Percentiles rank a stretch among this genome's conserved stretches.
These are phyloP conservation scores for Chytriomyces sp. DNA, from an alignment of 192 early-diverging fungal species.

Conservation along the genomic window DNA sequence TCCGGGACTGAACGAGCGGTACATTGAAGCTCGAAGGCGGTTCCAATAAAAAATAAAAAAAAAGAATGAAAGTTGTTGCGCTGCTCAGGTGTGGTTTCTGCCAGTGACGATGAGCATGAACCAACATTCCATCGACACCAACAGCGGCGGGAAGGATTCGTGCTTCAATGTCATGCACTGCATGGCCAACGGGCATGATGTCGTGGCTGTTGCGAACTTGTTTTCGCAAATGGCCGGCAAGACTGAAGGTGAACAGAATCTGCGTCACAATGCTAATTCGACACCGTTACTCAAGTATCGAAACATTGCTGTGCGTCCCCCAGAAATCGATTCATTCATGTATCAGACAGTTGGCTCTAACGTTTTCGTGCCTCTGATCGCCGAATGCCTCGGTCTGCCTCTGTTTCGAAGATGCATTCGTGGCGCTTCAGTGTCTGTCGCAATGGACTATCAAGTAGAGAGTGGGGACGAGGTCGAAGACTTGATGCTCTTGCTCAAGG, in stretches of 20 bases:
- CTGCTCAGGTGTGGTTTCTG: slow-evolving; percentile 37
- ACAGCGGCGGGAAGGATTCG: slow-evolving; percentile 96
- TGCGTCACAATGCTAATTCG: not conserved
- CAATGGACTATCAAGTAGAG: slow-evolving; percentile 70
- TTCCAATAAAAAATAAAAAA: not conserved
- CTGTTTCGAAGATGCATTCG: slow-evolving; percentile 77
- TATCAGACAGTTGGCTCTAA: slow-evolving; percentile 94
- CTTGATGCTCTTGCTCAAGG: slow-evolving; percentile 72
- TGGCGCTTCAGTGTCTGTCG: slow-evolving; percentile 70
- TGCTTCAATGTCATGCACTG: slow-evolving; percentile 96
- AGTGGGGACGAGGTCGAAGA: slow-evolving; percentile 94
- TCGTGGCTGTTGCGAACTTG: slow-evolving; percentile 92
- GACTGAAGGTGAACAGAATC: slow-evolving; percentile 59
- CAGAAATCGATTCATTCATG: slow-evolving; percentile 94
- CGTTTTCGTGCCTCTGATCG: slow-evolving; percentile 81
- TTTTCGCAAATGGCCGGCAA: slow-evolving; percentile 68
- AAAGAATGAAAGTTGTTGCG: slow-evolving; percentile 46
- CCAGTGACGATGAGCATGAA: not conserved
- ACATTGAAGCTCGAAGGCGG: not conserved
- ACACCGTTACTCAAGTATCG: not conserved
- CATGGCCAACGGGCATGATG: slow-evolving; percentile 86
- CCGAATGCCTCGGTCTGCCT: slow-evolving; percentile 83
- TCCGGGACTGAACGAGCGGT: not conserved
- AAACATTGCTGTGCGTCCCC: slow-evolving; percentile 42
- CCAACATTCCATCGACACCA: not conserved